Percentiles rank a stretch among this genome's conserved stretches.
Conservation (phyloP, 164 flowering plant species). For the Tetrastigma voinierianum region DNA sequence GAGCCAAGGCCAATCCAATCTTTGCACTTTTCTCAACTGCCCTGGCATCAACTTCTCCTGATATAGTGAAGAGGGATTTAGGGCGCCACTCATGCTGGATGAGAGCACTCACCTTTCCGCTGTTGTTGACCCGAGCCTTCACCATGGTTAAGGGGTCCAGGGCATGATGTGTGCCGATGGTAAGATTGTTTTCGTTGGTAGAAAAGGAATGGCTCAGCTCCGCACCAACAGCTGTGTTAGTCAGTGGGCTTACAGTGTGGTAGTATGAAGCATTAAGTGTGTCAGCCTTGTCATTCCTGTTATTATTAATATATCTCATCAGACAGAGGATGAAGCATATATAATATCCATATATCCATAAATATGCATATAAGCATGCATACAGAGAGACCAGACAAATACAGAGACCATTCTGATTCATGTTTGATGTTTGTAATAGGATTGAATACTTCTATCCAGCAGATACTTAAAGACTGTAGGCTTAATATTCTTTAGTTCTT, state of each 20-base stretch:
- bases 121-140: slow-evolving; percentile 73
- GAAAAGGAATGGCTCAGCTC: slow-evolving; percentile 67
- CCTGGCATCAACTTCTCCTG: slow-evolving; percentile 80
- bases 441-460: too few species aligned
- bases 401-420: too few species aligned
- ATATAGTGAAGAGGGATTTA: slow-evolving; percentile 69
- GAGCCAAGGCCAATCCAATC: slow-evolving; percentile 74
- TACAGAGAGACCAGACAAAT: too few species aligned
- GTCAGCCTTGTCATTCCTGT: slow-evolving; percentile 75
- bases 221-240: slow-evolving; percentile 79
- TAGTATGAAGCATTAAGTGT: slow-evolving; percentile 67
- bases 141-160: slow-evolving; percentile 67
- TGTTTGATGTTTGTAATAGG: too few species aligned
- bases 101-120: slow-evolving; percentile 71
- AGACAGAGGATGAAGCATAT: neutral
- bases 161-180: slow-evolving; percentile 77
- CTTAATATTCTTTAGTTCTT: too few species aligned
- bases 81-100: slow-evolving; percentile 90
- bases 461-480: too few species aligned
- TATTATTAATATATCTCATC: slow-evolving; percentile 2
- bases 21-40: slow-evolving; percentile 79
- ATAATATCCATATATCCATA: neutral
- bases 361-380: neutral
- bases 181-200: slow-evolving; percentile 67
- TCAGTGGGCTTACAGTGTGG: slow-evolving; percentile 60